Evolutionary conservation across 179 eudicot species (phyloP).

Genomic region (Spergularia azorica): DNA sequence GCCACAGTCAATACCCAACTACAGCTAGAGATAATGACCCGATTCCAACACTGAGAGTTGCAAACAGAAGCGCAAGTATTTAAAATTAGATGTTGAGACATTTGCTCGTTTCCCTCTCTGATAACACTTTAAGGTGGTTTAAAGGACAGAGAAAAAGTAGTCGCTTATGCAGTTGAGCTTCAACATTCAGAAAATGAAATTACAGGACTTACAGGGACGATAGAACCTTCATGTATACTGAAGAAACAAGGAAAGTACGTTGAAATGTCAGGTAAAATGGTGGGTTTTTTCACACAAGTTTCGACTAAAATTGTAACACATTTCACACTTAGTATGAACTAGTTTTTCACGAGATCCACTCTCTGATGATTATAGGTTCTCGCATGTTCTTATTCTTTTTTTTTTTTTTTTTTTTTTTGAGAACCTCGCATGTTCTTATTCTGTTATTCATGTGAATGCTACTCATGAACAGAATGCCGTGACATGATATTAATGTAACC

Average conservation of each 20-base stretch:
- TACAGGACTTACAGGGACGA: too few relatives aligned
- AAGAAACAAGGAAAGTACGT: too few relatives aligned
- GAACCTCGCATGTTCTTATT: too few relatives aligned
- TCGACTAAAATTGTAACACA: background rate
- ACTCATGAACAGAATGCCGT: too few relatives aligned
- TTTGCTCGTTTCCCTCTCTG: too few relatives aligned
- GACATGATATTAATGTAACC: background rate
- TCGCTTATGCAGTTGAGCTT: too few relatives aligned
- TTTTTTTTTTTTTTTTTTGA: too few relatives aligned
- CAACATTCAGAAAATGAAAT: too few relatives aligned
- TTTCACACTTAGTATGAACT: background rate
- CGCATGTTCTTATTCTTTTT: too few relatives aligned
- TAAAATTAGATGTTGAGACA: background rate
- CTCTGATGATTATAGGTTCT: background rate
- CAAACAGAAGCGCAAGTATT: background rate
- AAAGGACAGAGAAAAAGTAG: background rate
- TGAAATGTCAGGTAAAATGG: too few relatives aligned
- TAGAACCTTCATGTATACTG: too few relatives aligned
- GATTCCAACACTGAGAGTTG: slow-evolving; percentile 25
- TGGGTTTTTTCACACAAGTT: background rate
- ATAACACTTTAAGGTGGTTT: background rate
- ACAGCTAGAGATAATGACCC: slow-evolving; percentile 17
- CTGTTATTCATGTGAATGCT: too few relatives aligned
- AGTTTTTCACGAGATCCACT: background rate
- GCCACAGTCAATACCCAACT: slow-evolving; percentile 19